phyloP scores from a whole-genome alignment of 2,329 filamentous ascomycete genomes.

The Thielaviopsis euricoi region DNA sequence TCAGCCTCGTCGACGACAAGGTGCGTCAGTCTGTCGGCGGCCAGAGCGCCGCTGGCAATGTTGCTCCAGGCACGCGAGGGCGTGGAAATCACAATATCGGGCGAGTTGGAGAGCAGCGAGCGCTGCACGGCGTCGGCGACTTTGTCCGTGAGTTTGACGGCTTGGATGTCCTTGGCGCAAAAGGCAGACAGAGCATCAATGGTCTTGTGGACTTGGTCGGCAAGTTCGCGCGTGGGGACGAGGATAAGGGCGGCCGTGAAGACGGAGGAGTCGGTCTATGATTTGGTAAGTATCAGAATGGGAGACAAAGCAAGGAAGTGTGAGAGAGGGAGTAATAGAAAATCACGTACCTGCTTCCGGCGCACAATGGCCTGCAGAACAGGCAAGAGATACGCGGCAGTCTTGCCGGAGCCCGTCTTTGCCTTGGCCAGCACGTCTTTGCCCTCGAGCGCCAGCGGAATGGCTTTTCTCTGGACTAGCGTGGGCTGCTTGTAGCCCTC shows the following conservation, averaged over 20 bases:
- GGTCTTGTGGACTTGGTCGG: slow-evolving; percentile 72
- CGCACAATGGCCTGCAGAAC: slow-evolving; percentile 73
- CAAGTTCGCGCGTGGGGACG: slow-evolving; percentile 86
- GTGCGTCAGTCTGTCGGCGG: slow-evolving; percentile 53
- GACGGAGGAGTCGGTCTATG: slow-evolving; percentile 28
- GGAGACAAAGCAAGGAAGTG: background rate
- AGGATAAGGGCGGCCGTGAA: slow-evolving; percentile 67
- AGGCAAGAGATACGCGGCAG: slow-evolving; percentile 84
- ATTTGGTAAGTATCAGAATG: too few relatives aligned
- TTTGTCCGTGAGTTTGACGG: slow-evolving; percentile 78
- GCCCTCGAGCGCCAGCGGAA: slow-evolving; percentile 74
- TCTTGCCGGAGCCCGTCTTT: slow-evolving; percentile 93
- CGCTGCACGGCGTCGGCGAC: slow-evolving; percentile 78
- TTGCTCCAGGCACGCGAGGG: slow-evolving; percentile 70
- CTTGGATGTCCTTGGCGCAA: slow-evolving; percentile 68
- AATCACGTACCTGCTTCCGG: slow-evolving; percentile 44
- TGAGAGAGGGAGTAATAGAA: background rate
- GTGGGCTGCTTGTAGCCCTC: slow-evolving; percentile 77
- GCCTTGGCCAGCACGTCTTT: slow-evolving; percentile 83
- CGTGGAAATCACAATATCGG: slow-evolving; percentile 82
- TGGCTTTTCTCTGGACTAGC: slow-evolving; percentile 72
- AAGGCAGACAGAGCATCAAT: slow-evolving; percentile 64
- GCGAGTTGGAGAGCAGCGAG: slow-evolving; percentile 67
- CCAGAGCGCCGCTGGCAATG: slow-evolving; percentile 45
- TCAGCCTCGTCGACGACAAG: slow-evolving; percentile 91